Base-by-base conservation (phyloP, 2,329 filamentous ascomycete genomes). In the Nemania sp. region DNA sequence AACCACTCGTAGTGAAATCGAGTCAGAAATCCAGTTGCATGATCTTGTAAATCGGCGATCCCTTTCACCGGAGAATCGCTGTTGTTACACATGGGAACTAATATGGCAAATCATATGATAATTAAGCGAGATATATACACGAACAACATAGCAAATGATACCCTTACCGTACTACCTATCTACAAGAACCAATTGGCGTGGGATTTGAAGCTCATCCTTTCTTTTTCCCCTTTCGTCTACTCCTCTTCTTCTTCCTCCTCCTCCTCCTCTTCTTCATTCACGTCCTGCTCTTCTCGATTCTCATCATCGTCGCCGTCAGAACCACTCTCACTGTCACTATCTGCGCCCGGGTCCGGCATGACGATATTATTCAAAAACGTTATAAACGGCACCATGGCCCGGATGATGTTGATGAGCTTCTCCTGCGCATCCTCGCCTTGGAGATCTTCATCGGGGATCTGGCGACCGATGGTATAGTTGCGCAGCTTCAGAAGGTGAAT, bases 401-500 rank as follows among this genome's bases (percentile, higher is more conserved):
- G 79, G 65, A 97, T 78, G 20, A 92, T 76, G 40, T 83, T 80
- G 53, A 81, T 80, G 54, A 97, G 81, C 69, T 83, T 84, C 32
- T 87, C 83, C 75, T 92, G 83, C 15, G 85, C 86, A 69, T 86
- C 79, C 48, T 83, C 77, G 47, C 81, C 80, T 37, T 87, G 79
- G 18, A 96, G 80, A 49, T 90, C 80, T 10, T 81, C 75, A 68
- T 93, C 91, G 12, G 81, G 73, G 37, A 97, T 76, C 71, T 86
- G 86, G 60, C 81, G 87, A 39, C 86, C 83, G 20, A 96, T 76
- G 0, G 90, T 93, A 73, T 90, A 97, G 74, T 88, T 95, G 62
- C 87, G 84, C 71, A 97, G 81, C 68, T 92, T 90, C 57, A 97
- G 80, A 54, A 97, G 81, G 57, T 88, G 86, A 69, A 97, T 92